Evolutionary conservation across 1,284 basidiomycete species (phyloP).

Genomic region (Apiotrichum sp.): DNA sequence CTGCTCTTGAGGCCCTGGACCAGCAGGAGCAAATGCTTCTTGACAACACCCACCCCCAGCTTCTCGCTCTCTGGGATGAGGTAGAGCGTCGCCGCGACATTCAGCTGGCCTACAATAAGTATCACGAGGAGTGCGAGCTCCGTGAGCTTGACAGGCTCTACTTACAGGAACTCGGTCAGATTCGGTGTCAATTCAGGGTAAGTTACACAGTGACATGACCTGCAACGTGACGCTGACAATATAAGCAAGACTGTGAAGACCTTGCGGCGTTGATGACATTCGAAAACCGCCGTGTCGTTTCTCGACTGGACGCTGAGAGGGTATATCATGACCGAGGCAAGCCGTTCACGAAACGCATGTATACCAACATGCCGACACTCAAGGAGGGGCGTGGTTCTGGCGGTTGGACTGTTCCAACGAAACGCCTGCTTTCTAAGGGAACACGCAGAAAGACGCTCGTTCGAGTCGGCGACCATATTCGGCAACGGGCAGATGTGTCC

Average conservation of each 20-base stretch:
- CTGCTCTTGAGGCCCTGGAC: constrained; percentile 30
- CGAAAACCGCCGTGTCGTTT: constrained; percentile 21
- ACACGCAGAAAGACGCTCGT: constrained; percentile 14
- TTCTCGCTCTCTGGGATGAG: constrained; percentile 28
- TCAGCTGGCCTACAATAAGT: constrained; percentile 15
- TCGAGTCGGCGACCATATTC: constrained; percentile 12
- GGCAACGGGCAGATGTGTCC: constrained; percentile 18
- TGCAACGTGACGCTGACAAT: constrained; percentile 2
- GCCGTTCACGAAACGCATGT: constrained; percentile 16
- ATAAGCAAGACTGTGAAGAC: constrained; percentile 20
- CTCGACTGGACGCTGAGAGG: constrained; percentile 22
- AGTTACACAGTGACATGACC: constrained; percentile 3
- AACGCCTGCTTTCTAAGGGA: constrained; percentile 21
- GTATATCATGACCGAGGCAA: constrained; percentile 18
- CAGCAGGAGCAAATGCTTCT: constrained; percentile 26
- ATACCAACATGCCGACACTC: constrained; percentile 22
- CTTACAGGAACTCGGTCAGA: constrained; percentile 9
- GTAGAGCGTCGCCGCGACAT: constrained; percentile 21
- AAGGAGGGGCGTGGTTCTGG: constrained; percentile 29
- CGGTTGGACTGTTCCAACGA: constrained; percentile 23
- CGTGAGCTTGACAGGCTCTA: constrained; percentile 14
- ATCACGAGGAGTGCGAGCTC: constrained; percentile 13
- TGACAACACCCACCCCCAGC: constrained; percentile 23
- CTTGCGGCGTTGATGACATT: constrained; percentile 18
- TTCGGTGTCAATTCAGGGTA: constrained; percentile 19